Evolutionary conservation across 2,329 filamentous ascomycete species (phyloP), one percentile per base, ranked within the genome.

Genomic region (Pseudogymnoascus sp.): DNA sequence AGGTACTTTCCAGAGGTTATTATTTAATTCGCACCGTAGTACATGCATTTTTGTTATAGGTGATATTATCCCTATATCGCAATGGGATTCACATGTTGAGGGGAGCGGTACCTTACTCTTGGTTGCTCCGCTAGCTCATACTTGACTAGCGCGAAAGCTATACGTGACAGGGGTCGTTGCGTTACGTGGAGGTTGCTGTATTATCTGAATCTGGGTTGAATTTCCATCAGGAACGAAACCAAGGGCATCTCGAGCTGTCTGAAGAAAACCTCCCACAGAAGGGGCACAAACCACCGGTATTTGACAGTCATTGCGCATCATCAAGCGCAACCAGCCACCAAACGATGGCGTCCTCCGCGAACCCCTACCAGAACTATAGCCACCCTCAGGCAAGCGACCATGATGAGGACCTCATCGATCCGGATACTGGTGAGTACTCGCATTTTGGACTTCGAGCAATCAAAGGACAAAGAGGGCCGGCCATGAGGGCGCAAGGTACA

Each of bases 381-480:
- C 80, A 81, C 64, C 81, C 83, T 61, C 77, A 82, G 62, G 74
- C 86, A 63, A 57, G 30, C 55, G 30, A 34, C 77, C 67, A 71
- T 55, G 82, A 87, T 62, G 84, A 87, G 67, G 86, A 90, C 67
- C 74, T 91, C 68, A 89, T 92, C 73, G 88, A 92, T 67, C 85
- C 86, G 3, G 87, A 90, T 77, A 85, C 91, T 74, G 86, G 88
- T 90, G 75, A 66, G 75, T 69, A 59, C 21, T 39, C 37, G 15
- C 33, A 21, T 64, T 57, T 59, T 37, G 9, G 58, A 15, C 59
- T 35, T 37, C 48, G 60, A 30, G 38, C 59, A 21, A 35, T 63
- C 58, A 38, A 6, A 57, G 34, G 13, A 15, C 37, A 18, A 45
- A 26, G 19, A 23, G n/a, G n/a, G 23, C 13, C 26, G 9, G 15